Conservation (phyloP, 768 basidiomycete species). For the Calvatia gigantea region DNA sequence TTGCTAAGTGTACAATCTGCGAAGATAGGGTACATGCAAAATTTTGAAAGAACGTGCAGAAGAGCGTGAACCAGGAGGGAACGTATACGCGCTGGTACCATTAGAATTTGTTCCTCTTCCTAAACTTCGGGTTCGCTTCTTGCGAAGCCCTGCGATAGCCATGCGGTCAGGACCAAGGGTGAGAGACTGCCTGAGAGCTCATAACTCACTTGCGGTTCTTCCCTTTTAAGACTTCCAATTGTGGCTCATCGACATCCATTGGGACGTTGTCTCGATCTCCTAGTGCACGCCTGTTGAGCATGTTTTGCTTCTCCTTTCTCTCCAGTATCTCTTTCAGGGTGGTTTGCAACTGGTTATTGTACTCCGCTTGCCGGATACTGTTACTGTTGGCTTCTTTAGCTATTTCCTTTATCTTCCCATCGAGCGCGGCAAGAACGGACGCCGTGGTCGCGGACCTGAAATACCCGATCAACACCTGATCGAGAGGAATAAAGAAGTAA, state of each 20-base stretch:
- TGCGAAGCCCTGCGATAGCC: conserved; percentile 32
- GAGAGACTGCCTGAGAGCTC: background rate
- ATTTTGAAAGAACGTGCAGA: background rate
- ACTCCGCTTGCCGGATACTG: conserved; percentile 43
- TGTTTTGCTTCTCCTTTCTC: conserved; percentile 52
- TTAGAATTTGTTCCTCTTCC: conserved; percentile 60
- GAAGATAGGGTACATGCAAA: background rate
- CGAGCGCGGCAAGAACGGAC: conserved; percentile 67
- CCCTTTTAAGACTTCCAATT: conserved; percentile 35
- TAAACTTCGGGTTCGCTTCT: conserved; percentile 40
- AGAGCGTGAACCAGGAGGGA: background rate
- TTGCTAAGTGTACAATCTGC: conserved; percentile 7
- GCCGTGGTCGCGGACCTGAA: conserved; percentile 71
- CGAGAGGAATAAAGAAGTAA: background rate
- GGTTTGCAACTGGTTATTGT: conserved; percentile 51
- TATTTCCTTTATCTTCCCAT: conserved; percentile 62
- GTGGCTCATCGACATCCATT: conserved; percentile 69
- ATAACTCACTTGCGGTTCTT: conserved; percentile 61
- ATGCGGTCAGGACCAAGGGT: background rate
- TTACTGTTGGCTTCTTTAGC: conserved; percentile 36
- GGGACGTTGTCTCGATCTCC: conserved; percentile 32
- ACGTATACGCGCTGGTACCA: background rate
- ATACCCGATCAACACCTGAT: conserved; percentile 10
- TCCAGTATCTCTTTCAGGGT: conserved; percentile 61
- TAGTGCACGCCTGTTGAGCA: conserved; percentile 3